phyloP scores from a whole-genome alignment of 192 early-diverging fungal species.

The Martensiomyces pterosporus region DNA sequence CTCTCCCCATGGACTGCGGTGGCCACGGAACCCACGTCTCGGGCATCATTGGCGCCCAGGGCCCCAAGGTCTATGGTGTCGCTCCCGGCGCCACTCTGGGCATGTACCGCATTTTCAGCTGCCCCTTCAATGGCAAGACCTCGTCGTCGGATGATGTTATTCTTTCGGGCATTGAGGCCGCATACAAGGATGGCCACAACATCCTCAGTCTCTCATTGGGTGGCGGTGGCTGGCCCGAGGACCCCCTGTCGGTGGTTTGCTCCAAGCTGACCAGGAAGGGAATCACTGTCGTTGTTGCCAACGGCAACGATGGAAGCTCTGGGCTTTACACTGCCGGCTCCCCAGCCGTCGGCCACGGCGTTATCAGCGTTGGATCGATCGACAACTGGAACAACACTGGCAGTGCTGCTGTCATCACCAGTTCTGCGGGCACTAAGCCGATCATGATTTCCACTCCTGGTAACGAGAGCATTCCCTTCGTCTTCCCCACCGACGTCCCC shows the following conservation, averaged over 20 bases:
- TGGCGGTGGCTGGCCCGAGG: constrained; percentile 53
- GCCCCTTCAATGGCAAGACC: constrained; percentile 30
- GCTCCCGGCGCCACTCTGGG: constrained; percentile 64
- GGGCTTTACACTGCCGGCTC: constrained; percentile 54
- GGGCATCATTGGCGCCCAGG: constrained; percentile 54
- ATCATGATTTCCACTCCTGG: neutral
- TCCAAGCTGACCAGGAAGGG: constrained; percentile 48
- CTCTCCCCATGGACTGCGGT: constrained; percentile 50
- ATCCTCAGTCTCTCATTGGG: constrained; percentile 68
- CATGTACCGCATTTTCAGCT: constrained; percentile 63
- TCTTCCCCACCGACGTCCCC: constrained; percentile 1
- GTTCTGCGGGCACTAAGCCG: neutral
- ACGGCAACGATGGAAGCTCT: constrained; percentile 70
- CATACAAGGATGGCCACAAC: constrained; percentile 45
- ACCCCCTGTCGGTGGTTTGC: constrained; percentile 48
- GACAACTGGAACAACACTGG: constrained; percentile 48
- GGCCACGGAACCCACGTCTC: constrained; percentile 71
- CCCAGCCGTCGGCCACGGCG: constrained; percentile 52
- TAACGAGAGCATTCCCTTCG: neutral
- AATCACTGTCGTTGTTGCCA: constrained; percentile 59
- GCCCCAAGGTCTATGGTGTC: constrained; percentile 54
- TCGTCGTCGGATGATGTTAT: constrained; percentile 52
- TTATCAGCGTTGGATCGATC: constrained; percentile 59
- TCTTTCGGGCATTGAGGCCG: constrained; percentile 56
- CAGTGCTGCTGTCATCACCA: constrained; percentile 16